A percentile compares a stretch with the other conserved stretches of the same genome.
These are phyloP conservation scores for Tephrocybe sp. DNA, from an alignment of 768 basidiomycete species.

Conservation along the genomic window DNA sequence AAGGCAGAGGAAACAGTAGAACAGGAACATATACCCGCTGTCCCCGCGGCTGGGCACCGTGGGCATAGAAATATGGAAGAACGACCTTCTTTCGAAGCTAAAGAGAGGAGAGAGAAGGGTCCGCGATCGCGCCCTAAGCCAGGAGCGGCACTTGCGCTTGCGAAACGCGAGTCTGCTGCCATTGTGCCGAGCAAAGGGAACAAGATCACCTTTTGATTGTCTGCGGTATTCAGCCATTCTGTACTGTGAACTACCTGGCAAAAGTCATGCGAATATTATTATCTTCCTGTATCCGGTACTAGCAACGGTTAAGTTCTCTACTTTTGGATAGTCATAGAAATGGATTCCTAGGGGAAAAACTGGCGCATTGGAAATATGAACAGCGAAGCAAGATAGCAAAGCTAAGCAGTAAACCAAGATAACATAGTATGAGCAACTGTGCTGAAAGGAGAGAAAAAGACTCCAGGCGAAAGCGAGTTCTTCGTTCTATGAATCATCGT, in stretches of 20 bases:
- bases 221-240: too few relatives aligned
- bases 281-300: too few relatives aligned
- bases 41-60: constrained; percentile 1
- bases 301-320: too few relatives aligned
- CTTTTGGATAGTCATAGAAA: too few relatives aligned
- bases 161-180: constrained; percentile 73
- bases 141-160: constrained; percentile 78
- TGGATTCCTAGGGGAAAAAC: too few relatives aligned
- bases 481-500: constrained; percentile 39
- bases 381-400: too few relatives aligned
- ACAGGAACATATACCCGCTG: neutral
- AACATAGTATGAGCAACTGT: too few relatives aligned
- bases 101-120: constrained; percentile 27
- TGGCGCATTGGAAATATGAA: too few relatives aligned
- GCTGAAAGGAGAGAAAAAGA: neutral
- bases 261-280: too few relatives aligned
- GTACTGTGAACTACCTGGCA: too few relatives aligned
- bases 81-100: constrained; percentile 9
- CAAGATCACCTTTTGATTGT: constrained; percentile 64
- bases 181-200: constrained; percentile 70
- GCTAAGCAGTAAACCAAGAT: too few relatives aligned
- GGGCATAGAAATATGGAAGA: constrained; percentile 6
- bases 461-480: neutral
- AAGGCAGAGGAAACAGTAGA: neutral
- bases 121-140: constrained; percentile 60